A percentile compares a stretch with the other conserved stretches of the same genome.
phyloP scores from a whole-genome alignment of 352 stramenopile genomes.

The Phytopythium delawarense region DNA sequence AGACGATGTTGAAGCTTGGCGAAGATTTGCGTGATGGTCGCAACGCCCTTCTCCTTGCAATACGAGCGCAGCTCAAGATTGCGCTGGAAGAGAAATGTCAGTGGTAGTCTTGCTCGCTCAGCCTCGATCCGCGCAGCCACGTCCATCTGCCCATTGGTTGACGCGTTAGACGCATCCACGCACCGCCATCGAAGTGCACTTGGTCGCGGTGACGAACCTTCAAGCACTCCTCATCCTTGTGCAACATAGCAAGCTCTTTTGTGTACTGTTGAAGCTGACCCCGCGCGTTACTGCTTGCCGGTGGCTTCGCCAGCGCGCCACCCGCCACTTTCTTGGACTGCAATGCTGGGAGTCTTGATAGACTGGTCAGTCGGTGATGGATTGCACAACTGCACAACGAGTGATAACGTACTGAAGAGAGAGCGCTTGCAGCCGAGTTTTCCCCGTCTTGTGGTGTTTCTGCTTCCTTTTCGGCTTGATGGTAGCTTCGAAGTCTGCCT shows the following conservation, averaged over 20 bases:
- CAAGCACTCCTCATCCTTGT: not conserved
- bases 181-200: not conserved
- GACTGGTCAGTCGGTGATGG: not conserved
- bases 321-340: not conserved
- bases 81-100: slow-evolving; percentile 74
- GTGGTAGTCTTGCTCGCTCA: slow-evolving; percentile 52
- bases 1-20: slow-evolving; percentile 61
- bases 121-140: slow-evolving; percentile 39
- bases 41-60: slow-evolving; percentile 47
- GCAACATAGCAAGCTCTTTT: not conserved
- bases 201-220: not conserved
- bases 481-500: not conserved
- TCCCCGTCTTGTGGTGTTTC: not conserved
- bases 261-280: not conserved
- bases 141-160: not conserved
- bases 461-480: not conserved
- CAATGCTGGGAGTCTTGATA: slow-evolving; percentile 4
- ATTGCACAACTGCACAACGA: not conserved
- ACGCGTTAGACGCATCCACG: not conserved
- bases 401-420: slow-evolving; percentile 6
- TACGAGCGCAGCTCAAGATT: slow-evolving; percentile 51
- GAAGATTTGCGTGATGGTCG: slow-evolving; percentile 59
- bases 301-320: not conserved
- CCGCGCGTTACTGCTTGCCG: not conserved
- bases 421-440: not conserved